Conservation (phyloP, 2,329 filamentous ascomycete genomes). For the Verticillium longisporum region DNA sequence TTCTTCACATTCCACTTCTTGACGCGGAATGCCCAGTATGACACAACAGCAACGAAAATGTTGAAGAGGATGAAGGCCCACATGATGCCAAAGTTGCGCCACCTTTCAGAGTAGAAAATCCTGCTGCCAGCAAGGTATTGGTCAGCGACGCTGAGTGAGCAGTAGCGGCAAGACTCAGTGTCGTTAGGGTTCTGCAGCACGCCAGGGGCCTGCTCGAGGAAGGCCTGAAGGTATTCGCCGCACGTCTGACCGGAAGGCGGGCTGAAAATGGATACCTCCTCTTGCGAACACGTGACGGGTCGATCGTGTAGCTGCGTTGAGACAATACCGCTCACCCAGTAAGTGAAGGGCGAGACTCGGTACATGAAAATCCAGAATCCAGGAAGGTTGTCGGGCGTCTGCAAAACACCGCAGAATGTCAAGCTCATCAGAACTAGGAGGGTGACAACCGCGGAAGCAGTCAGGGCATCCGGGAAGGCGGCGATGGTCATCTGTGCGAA, state of each 20-base stretch:
- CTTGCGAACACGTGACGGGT: conserved; percentile 39
- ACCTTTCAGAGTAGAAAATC: conserved; percentile 48
- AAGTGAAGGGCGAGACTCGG: conserved; percentile 59
- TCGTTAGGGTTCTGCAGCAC: conserved; percentile 56
- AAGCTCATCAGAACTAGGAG: conserved; percentile 52
- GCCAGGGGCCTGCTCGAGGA: conserved; percentile 43
- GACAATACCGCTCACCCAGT: conserved; percentile 62
- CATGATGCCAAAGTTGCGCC: conserved; percentile 65
- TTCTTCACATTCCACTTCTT: conserved; percentile 20
- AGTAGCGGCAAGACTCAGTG: conserved; percentile 57
- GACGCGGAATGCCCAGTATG: conserved; percentile 60
- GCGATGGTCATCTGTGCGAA: conserved; percentile 71
- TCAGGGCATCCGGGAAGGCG: conserved; percentile 61
- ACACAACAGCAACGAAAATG: conserved; percentile 45
- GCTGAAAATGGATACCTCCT: conserved; percentile 59
- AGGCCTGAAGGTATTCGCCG: conserved; percentile 52
- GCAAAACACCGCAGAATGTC: conserved; percentile 59
- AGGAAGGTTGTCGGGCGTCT: conserved; percentile 50
- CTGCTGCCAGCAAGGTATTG: conserved; percentile 44
- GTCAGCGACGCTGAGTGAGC: conserved; percentile 54
- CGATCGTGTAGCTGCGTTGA: conserved; percentile 56
- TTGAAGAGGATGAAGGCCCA: conserved; percentile 64
- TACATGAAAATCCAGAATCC: conserved; percentile 79
- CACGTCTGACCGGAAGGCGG: conserved; percentile 59
- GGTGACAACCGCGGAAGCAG: conserved; percentile 56